Base-by-base conservation (phyloP, 2,329 filamentous ascomycete genomes). In the Sporothrix inflata region DNA sequence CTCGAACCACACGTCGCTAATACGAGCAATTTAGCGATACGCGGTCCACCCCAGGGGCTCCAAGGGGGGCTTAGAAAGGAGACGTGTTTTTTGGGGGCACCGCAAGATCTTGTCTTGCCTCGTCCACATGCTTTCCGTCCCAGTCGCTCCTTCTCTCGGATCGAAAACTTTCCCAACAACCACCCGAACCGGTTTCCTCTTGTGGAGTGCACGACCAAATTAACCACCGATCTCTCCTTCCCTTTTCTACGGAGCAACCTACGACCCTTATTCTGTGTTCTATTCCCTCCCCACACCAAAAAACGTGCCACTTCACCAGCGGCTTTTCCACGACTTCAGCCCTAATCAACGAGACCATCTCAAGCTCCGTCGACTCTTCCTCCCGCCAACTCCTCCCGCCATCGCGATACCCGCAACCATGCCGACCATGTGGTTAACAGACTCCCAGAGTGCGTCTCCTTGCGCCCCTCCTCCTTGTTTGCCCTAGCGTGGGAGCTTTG, bases 401-500 rank as follows among this genome's bases (percentile, higher is more conserved):
- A 21, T 60, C 61, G 57, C 57, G 45, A 42, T 40, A 55, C 51
- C 34, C 47, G 51, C 61, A 51, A 71, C 34, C 9, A 93, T 94
- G 92, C 92, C 92, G 79, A 92, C 93, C 74, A 97, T 97, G 92
- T 98, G 95, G 95, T 88, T 98, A 79, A 93, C 94, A 78, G 95
- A 98, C 84, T 89, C 92, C 80, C 95, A 98, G 83, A 98, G 95
- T 97, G 87, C 79, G 92, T 86, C 38, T 21, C 12, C n/a, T 24
- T 30, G 3, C 27, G 45, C 69, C 69, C 40, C 61, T 42, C 40
- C n/a, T 7, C 45, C 55, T 61, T 49, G n/a, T n/a, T 45, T 42
- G 12, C 24, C 65, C 45, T 34, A 51, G 21, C 34, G 14, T 27
- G 6, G 9, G 57, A 49, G 60, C 60, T n/a, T 69, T 40, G 51